Conservation (phyloP, 208 protist species). For the Acanthamoeba healyi region DNA sequence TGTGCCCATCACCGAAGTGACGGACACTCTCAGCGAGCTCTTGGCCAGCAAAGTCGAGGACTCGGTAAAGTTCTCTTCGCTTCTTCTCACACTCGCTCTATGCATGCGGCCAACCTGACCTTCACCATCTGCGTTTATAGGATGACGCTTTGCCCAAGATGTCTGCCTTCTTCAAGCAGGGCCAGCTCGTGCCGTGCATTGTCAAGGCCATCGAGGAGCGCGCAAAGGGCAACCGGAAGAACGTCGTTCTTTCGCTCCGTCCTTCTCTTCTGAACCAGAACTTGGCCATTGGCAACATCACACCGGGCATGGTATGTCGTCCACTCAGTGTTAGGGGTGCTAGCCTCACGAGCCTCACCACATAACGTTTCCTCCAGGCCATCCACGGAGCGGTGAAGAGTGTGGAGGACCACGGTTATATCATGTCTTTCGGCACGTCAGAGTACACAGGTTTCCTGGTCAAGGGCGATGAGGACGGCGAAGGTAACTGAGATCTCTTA, state of each 20-base stretch:
- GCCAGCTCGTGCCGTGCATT: slow-evolving; percentile 40
- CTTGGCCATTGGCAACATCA: slow-evolving; percentile 7
- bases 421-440: slow-evolving; percentile 65
- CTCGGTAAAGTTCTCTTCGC: neutral
- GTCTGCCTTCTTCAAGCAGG: slow-evolving; percentile 42
- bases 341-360: neutral
- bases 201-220: slow-evolving; percentile 21
- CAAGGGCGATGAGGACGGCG: neutral
- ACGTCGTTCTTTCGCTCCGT: slow-evolving; percentile 18
- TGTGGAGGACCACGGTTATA: slow-evolving; percentile 72
- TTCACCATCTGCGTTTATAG: too few relatives aligned
- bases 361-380: neutral
- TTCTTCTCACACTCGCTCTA: too few relatives aligned
- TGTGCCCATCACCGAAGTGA: slow-evolving; percentile 70
- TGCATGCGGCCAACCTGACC: neutral
- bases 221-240: neutral
- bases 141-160: slow-evolving; percentile 54
- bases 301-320: neutral
- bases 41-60: slow-evolving; percentile 32
- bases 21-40: slow-evolving; percentile 45
- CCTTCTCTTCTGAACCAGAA: slow-evolving; percentile 69
- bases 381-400: slow-evolving; percentile 70
- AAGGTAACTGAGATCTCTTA: neutral
- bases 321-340: neutral
- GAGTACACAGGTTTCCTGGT: slow-evolving; percentile 68